Evolutionary conservation across 306 rosid species (phyloP).

Genomic region (Parietaria judaica): DNA sequence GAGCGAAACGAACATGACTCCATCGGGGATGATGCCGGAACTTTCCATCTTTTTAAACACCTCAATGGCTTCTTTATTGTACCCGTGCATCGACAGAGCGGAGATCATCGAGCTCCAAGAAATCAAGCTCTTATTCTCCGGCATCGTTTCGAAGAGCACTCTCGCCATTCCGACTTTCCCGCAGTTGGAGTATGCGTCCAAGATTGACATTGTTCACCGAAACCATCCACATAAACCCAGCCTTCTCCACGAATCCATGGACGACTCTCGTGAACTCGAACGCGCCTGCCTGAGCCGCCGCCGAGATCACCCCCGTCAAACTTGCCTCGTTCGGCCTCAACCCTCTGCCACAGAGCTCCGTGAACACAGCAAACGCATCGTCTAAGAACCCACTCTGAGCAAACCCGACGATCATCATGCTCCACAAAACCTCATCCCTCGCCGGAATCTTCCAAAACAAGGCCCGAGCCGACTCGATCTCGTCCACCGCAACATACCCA

Average conservation of each 20-base stretch:
- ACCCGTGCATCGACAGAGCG: conserved; percentile 68
- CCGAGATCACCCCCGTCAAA: conserved; percentile 70
- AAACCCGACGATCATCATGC: conserved; percentile 83
- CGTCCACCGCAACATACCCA: conserved; percentile 55
- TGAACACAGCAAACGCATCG: conserved; percentile 63
- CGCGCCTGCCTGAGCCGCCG: conserved; percentile 83
- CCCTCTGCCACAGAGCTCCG: conserved; percentile 42
- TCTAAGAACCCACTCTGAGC: conserved; percentile 52
- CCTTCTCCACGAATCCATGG: conserved; percentile 59
- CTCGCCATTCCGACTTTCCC: conserved; percentile 64
- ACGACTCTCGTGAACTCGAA: conserved; percentile 60
- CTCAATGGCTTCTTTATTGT: conserved; percentile 43
- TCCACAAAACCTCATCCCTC: conserved; percentile 76
- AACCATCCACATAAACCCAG: conserved; percentile 50
- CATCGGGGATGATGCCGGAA: conserved; percentile 53
- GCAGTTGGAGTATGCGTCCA: conserved; percentile 61
- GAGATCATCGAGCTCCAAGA: conserved; percentile 75
- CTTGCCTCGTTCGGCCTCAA: conserved; percentile 63
- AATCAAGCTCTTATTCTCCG: conserved; percentile 37
- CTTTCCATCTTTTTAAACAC: conserved; percentile 60
- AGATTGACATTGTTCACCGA: conserved; percentile 68
- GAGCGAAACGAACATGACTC: conserved; percentile 61
- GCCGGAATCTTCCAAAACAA: conserved; percentile 49
- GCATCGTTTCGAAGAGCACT: conserved; percentile 53
- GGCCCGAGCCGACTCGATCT: conserved; percentile 54